A percentile compares a stretch with the other conserved stretches of the same genome.
These are phyloP conservation scores for Medicago ruthenica DNA, from an alignment of 306 rosid species.

Conservation along the genomic window DNA sequence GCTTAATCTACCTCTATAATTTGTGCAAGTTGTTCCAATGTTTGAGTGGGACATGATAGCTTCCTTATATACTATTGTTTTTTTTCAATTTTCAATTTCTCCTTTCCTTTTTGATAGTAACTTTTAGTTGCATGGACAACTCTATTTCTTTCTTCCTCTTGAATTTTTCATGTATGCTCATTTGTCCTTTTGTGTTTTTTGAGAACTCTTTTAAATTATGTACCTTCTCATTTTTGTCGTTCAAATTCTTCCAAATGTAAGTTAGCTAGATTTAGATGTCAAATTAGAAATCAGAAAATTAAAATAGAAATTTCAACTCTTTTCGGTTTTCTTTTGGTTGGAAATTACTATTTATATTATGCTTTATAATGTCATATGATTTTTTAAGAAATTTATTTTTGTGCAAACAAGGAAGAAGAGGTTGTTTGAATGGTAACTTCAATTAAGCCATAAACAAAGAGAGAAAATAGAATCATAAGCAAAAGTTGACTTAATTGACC, in stretches of 20 bases:
- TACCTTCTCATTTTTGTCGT: slow-evolving; percentile 15
- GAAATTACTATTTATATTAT: slow-evolving; percentile 21
- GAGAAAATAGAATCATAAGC: background rate
- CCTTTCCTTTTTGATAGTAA: slow-evolving; percentile 37
- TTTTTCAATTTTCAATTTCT: slow-evolving; percentile 30
- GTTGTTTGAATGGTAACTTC: slow-evolving; percentile 17
- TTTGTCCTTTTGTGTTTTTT: slow-evolving; percentile 34
- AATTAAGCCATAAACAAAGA: slow-evolving; percentile 6
- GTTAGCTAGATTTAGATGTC: slow-evolving; percentile 35
- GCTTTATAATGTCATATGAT: slow-evolving; percentile 9
- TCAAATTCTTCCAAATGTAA: slow-evolving; percentile 12
- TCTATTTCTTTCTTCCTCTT: slow-evolving; percentile 20
- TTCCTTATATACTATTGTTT: slow-evolving; percentile 28
- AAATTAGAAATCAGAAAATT: slow-evolving; percentile 23
- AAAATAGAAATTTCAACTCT: slow-evolving; percentile 20
- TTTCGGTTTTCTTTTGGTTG: slow-evolving; percentile 16
- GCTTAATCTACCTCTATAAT: background rate
- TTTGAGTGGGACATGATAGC: slow-evolving; percentile 36
- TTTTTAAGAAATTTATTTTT: slow-evolving; percentile 6
- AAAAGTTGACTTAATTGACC: slow-evolving; percentile 14
- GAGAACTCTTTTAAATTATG: slow-evolving; percentile 8
- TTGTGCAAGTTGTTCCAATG: slow-evolving; percentile 28
- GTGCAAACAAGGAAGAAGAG: slow-evolving; percentile 29
- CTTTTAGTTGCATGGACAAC: slow-evolving; percentile 38
- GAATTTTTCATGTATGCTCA: slow-evolving; percentile 4